These are phyloP conservation scores for Daldinia vernicosa DNA, from an alignment of 495 filamentous ascomycete species.

Conservation along the genomic window DNA sequence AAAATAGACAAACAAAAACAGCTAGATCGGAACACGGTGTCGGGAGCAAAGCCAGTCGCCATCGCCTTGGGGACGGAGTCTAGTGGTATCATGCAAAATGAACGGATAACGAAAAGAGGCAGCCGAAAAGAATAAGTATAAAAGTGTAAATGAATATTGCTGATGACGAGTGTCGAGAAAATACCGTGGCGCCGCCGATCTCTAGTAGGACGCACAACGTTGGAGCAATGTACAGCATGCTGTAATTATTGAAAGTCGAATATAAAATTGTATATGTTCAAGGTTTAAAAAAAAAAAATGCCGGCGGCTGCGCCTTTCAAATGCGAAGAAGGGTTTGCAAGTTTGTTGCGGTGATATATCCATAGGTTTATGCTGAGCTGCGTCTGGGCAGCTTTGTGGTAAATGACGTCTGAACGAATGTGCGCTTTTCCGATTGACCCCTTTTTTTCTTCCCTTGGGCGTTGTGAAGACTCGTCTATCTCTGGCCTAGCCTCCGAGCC, in stretches of 20 bases:
- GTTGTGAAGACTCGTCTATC: slow-evolving; percentile 32
- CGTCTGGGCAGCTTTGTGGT: slow-evolving; percentile 23
- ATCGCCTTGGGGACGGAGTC: slow-evolving; percentile 22
- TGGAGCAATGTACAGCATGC: slow-evolving; percentile 39
- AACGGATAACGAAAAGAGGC: slow-evolving; percentile 28
- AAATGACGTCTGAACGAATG: slow-evolving; percentile 21
- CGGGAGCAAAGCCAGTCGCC: slow-evolving; percentile 16
- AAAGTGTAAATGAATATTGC: slow-evolving; percentile 6
- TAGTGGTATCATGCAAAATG: slow-evolving; percentile 44
- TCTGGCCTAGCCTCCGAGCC: slow-evolving; percentile 30
- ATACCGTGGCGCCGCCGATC: slow-evolving; percentile 15
- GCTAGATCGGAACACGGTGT: slow-evolving; percentile 18
- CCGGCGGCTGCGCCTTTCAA: slow-evolving; percentile 41
- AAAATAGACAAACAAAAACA: slow-evolving; percentile 18
- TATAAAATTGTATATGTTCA: slow-evolving; percentile 38
- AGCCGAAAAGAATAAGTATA: slow-evolving; percentile 22
- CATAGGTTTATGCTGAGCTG: slow-evolving; percentile 25
- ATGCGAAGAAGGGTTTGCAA: slow-evolving; percentile 37
- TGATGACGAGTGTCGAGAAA: slow-evolving; percentile 20
- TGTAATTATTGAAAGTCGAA: slow-evolving; percentile 28
- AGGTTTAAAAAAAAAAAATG: neutral
- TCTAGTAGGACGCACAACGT: slow-evolving; percentile 34
- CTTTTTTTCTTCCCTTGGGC: slow-evolving; percentile 9
- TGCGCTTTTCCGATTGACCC: slow-evolving; percentile 18
- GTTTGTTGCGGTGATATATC: slow-evolving; percentile 15